phyloP scores from a whole-genome alignment of 2,329 filamentous ascomycete genomes.

The Xylaria arbuscula region DNA sequence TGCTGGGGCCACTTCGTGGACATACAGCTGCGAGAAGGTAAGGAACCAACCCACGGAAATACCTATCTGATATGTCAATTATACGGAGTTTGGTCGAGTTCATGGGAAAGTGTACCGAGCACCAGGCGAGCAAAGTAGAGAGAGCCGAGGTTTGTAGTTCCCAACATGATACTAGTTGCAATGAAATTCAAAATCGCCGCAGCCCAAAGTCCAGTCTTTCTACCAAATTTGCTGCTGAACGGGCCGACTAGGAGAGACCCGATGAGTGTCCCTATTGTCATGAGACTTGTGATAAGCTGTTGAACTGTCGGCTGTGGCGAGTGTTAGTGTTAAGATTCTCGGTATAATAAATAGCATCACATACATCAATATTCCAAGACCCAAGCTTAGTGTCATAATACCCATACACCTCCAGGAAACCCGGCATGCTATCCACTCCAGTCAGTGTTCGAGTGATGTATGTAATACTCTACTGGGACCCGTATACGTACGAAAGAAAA shows the following conservation, averaged over 20 bases:
- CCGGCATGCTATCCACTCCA: conserved; percentile 46
- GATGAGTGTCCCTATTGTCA: conserved; percentile 51
- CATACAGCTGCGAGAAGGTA: conserved; percentile 53
- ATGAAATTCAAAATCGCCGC: conserved; percentile 47
- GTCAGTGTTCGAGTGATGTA: neutral
- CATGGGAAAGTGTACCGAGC: conserved; percentile 41
- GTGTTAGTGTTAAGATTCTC: conserved; percentile 2
- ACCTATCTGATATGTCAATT: conserved; percentile 39
- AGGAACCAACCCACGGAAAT: conserved; percentile 53
- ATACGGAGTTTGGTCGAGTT: neutral
- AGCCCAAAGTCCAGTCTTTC: conserved; percentile 46
- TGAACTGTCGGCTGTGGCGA: conserved; percentile 47
- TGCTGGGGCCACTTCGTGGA: conserved; percentile 52
- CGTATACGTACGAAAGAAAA: conserved; percentile 45
- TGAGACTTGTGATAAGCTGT: conserved; percentile 52
- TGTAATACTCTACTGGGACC: neutral
- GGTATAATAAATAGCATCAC: neutral
- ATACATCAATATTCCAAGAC: conserved; percentile 49
- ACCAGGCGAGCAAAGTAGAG: conserved; percentile 50
- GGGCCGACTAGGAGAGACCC: conserved; percentile 50
- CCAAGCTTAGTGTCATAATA: conserved; percentile 44
- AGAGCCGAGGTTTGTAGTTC: conserved; percentile 46
- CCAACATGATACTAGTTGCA: conserved; percentile 48
- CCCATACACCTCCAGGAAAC: conserved; percentile 52
- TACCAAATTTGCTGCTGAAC: conserved; percentile 39